Conservation (phyloP, 805 yeast genomes). For the Myxozyma vanderwaltii region DNA sequence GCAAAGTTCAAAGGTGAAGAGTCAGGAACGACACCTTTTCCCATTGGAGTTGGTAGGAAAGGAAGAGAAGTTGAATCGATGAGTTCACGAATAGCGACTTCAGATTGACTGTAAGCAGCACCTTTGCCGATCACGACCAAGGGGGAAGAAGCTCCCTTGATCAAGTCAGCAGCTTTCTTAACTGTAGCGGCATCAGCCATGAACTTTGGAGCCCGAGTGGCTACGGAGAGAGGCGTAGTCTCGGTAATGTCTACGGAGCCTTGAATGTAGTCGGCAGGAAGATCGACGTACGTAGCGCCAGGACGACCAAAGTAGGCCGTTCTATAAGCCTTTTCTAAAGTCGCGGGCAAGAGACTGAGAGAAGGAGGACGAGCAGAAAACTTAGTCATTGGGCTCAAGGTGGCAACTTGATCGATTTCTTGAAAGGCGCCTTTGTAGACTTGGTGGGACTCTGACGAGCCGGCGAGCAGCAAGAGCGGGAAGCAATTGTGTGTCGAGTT, state of each 20-base stretch:
- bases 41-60: constrained; percentile 78
- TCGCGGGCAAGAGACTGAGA: constrained; percentile 44
- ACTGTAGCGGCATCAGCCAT: constrained; percentile 46
- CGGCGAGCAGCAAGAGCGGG: constrained; percentile 69
- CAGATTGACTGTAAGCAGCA: constrained; percentile 53
- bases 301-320: constrained; percentile 53
- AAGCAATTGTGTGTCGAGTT: constrained; percentile 64
- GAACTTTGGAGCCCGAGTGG: constrained; percentile 42
- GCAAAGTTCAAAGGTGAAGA: constrained; percentile 51
- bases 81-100: constrained; percentile 46
- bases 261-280: constrained; percentile 63
- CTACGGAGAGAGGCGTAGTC: constrained; percentile 5
- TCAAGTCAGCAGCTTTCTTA: constrained; percentile 43
- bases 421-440: constrained; percentile 66
- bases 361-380: constrained; percentile 51
- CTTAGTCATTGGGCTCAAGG: constrained; percentile 54
- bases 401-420: constrained; percentile 64
- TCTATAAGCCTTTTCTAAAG: constrained; percentile 53
- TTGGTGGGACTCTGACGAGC: constrained; percentile 55
- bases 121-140: constrained; percentile 69
- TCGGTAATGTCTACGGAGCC: constrained; percentile 33
- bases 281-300: constrained; percentile 64
- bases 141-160: constrained; percentile 49
- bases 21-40: constrained; percentile 68
- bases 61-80: constrained; percentile 51